Conservation (phyloP, 176 grass and related monocot species). For the Zizania latifolia region DNA sequence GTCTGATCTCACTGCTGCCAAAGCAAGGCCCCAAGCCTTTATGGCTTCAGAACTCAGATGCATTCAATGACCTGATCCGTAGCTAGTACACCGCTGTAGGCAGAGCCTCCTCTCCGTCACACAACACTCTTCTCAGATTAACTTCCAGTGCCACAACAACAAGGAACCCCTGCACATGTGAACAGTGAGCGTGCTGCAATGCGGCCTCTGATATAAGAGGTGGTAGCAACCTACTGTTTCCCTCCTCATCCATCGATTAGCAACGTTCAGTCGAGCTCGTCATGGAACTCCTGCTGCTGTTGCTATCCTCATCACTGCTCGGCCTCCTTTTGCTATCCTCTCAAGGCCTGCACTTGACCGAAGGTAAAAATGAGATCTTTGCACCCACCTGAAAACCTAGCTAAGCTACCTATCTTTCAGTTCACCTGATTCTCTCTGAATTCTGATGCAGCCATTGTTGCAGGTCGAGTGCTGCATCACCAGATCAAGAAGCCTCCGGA, state of each 20-base stretch:
- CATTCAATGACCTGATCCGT: constrained; percentile 51
- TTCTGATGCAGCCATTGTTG: background rate
- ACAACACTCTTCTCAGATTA: constrained; percentile 1
- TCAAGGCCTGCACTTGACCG: constrained; percentile 1
- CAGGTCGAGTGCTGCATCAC: constrained; percentile 25
- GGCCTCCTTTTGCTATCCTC: constrained; percentile 32
- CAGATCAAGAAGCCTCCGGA: constrained; percentile 12
- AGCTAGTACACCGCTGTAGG: constrained; percentile 15
- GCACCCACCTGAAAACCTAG: background rate
- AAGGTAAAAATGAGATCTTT: constrained; percentile 24
- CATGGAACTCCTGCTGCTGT: constrained; percentile 25
- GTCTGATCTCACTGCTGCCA: constrained; percentile 21
- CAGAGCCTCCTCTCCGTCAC: constrained; percentile 11
- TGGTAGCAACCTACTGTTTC: constrained; percentile 6
- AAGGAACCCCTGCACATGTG: constrained; percentile 36
- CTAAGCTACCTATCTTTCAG: background rate
- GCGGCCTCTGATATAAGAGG: constrained; percentile 19
- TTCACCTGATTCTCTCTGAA: background rate
- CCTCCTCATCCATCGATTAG: constrained; percentile 11
- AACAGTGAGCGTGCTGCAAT: constrained; percentile 27
- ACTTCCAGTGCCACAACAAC: constrained; percentile 15
- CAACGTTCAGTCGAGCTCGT: constrained; percentile 22
- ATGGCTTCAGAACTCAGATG: constrained; percentile 38
- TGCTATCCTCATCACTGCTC: constrained; percentile 23
- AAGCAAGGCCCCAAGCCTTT: constrained; percentile 27